These are phyloP conservation scores for Cystobasidium tubakii DNA, from an alignment of 768 basidiomycete genomes.

Conservation along the genomic window DNA sequence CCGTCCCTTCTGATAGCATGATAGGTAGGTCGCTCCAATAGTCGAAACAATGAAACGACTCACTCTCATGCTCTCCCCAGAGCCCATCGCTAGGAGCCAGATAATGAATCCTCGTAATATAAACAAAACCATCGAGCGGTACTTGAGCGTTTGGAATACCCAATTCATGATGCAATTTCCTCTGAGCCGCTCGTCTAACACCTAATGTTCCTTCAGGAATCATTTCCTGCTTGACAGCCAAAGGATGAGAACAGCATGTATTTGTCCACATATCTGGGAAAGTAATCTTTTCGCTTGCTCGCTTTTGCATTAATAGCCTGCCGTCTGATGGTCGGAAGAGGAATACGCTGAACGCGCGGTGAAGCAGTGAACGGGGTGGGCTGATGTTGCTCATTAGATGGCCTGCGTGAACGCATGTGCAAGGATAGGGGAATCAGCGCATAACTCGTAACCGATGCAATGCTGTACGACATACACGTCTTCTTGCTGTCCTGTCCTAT, in stretches of 20 bases:
- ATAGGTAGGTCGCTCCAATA: no score
- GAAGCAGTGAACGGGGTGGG: conserved; percentile 63
- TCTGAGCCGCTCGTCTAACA: conserved; percentile 79
- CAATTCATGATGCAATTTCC: conserved; percentile 93
- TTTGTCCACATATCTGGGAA: conserved; percentile 99
- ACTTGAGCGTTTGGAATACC: conserved; percentile 78
- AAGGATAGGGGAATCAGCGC: no score
- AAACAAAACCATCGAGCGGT: conserved; percentile 78
- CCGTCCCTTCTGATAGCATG: no score
- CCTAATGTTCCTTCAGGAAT: conserved; percentile 67
- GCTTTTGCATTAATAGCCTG: conserved; percentile 83
- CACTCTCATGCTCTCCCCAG: conserved; percentile 99
- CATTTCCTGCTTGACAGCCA: conserved; percentile 58
- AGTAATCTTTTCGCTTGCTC: conserved; percentile 97
- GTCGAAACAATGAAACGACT: no score
- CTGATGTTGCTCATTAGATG: conserved; percentile 97
- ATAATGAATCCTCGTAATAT: conserved; percentile 93
- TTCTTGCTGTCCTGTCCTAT: conserved; percentile 91
- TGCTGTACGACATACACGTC: conserved; percentile 71
- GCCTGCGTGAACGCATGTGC: conserved; percentile 55
- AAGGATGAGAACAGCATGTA: conserved; percentile 59
- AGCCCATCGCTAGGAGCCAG: conserved; percentile 83
- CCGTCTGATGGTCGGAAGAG: conserved; percentile 92
- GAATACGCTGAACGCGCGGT: conserved; percentile 96
- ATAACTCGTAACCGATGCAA: no score